Conservation (phyloP, 495 filamentous ascomycete species). For the Diplogelasinospora grovesii region DNA sequence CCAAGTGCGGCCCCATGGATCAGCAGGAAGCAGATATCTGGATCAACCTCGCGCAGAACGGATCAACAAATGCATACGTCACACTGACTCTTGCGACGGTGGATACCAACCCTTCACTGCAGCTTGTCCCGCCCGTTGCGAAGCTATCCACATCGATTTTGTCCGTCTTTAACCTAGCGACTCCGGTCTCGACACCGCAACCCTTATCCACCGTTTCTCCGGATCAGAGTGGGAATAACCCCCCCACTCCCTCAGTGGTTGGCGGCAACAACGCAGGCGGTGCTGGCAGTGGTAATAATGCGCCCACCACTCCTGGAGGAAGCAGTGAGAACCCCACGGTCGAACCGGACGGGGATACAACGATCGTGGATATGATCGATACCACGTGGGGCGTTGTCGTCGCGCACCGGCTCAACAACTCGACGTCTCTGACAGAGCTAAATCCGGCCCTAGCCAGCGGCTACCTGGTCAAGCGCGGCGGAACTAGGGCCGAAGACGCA, state of each 20-base stretch:
- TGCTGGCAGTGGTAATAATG: constrained; percentile 29
- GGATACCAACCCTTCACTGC: constrained; percentile 59
- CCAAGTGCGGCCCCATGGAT: constrained; percentile 65
- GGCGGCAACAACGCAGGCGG: constrained; percentile 11
- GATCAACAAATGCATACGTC: constrained; percentile 36
- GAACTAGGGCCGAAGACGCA: constrained; percentile 52
- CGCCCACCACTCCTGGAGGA: no score
- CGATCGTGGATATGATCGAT: constrained; percentile 70
- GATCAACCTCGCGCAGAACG: constrained; percentile 35
- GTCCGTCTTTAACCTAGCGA: constrained; percentile 39
- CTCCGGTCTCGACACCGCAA: constrained; percentile 55
- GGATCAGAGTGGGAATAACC: constrained; percentile 42
- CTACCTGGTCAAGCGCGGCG: constrained; percentile 70
- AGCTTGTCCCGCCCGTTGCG: constrained; percentile 49
- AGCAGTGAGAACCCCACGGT: constrained; percentile 21
- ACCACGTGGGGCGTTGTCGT: constrained; percentile 76
- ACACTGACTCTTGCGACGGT: constrained; percentile 58
- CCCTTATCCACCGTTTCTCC: constrained; percentile 44
- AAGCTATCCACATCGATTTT: constrained; percentile 35
- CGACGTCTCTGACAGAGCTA: constrained; percentile 54
- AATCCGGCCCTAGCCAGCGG: constrained; percentile 62
- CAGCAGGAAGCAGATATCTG: constrained; percentile 65
- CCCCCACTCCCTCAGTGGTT: constrained; percentile 44
- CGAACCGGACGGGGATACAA: constrained; percentile 64
- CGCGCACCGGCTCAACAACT: constrained; percentile 63